Evolutionary conservation across 139 green algal species (phyloP).

Genomic region (Tetradesmus lagerheimii): DNA sequence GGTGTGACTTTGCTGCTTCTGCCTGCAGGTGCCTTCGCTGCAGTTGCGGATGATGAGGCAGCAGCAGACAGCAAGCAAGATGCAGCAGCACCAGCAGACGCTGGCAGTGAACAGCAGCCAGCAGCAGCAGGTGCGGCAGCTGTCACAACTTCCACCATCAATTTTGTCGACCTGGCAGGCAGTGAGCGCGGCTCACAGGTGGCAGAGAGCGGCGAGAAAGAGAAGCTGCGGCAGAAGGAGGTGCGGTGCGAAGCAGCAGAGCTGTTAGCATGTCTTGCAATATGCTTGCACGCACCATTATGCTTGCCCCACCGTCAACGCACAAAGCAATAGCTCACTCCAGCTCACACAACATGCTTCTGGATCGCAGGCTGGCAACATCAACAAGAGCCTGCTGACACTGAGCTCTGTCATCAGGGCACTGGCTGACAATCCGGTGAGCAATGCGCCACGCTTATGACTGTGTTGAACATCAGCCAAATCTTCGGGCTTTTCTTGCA

Average conservation of each 20-base stretch:
- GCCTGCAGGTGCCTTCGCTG: not conserved
- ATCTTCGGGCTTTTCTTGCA: too few relatives aligned
- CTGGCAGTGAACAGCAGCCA: not conserved
- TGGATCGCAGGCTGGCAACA: conserved; percentile 82
- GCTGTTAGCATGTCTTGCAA: not conserved
- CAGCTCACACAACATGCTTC: not conserved
- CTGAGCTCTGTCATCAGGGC: conserved; percentile 94
- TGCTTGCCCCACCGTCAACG: too few relatives aligned
- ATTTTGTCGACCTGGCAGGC: conserved; percentile 94
- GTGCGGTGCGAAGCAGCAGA: conserved; percentile 18
- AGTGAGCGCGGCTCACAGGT: conserved; percentile 88
- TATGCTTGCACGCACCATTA: not conserved
- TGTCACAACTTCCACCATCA: conserved; percentile 62
- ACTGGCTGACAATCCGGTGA: conserved; percentile 72
- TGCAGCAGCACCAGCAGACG: not conserved
- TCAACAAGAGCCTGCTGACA: conserved; percentile 93
- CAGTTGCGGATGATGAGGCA: conserved; percentile 12
- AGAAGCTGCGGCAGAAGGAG: conserved; percentile 59
- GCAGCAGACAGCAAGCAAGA: conserved; percentile 5
- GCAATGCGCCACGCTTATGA: not conserved
- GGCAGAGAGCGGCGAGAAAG: conserved; percentile 65
- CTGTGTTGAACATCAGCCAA: too few relatives aligned
- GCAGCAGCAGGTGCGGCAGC: not conserved
- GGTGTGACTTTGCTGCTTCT: not conserved
- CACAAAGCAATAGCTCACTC: too few relatives aligned